A percentile compares a stretch with the other conserved stretches of the same genome.
Evolutionary conservation across 2,329 filamentous ascomycete genomes (phyloP).

Genomic region (Talaromyces marneffei): DNA sequence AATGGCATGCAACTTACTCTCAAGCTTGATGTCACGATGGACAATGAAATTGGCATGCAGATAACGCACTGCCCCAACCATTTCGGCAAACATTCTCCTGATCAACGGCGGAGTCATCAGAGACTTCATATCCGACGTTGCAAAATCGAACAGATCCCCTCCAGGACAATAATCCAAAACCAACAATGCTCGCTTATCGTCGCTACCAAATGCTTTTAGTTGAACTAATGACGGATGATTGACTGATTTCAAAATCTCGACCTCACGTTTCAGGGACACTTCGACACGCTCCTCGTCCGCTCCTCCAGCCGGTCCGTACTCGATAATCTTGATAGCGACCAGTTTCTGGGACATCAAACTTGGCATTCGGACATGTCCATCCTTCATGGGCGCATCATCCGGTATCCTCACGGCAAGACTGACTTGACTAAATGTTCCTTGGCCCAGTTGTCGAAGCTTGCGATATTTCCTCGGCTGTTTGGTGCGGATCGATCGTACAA

Average conservation of each 20-base stretch:
- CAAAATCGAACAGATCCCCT: conserved; percentile 90
- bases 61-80: conserved; percentile 79
- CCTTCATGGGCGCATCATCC: conserved; percentile 39
- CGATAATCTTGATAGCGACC: conserved; percentile 91
- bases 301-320: conserved; percentile 88
- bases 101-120: conserved; percentile 64
- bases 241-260: conserved; percentile 86
- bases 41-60: conserved; percentile 82
- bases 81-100: conserved; percentile 80
- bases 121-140: conserved; percentile 60
- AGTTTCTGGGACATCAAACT: conserved; percentile 57
- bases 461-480: conserved; percentile 71
- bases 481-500: conserved; percentile 61
- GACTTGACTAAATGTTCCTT: conserved; percentile 93
- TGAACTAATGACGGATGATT: conserved; percentile 86
- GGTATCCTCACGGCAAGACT: conserved; percentile 81
- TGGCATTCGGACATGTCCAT: conserved; percentile 12
- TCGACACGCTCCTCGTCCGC: conserved; percentile 90
- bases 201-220: conserved; percentile 84
- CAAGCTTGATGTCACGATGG: conserved; percentile 94
- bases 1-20: conserved; percentile 59
- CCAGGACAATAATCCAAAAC: conserved; percentile 89
- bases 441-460: conserved; percentile 72
- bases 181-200: conserved; percentile 73
- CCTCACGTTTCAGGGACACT: conserved; percentile 85